phyloP scores from a whole-genome alignment of 2,329 filamentous ascomycete genomes.

The Colletotrichum eremochloae region DNA sequence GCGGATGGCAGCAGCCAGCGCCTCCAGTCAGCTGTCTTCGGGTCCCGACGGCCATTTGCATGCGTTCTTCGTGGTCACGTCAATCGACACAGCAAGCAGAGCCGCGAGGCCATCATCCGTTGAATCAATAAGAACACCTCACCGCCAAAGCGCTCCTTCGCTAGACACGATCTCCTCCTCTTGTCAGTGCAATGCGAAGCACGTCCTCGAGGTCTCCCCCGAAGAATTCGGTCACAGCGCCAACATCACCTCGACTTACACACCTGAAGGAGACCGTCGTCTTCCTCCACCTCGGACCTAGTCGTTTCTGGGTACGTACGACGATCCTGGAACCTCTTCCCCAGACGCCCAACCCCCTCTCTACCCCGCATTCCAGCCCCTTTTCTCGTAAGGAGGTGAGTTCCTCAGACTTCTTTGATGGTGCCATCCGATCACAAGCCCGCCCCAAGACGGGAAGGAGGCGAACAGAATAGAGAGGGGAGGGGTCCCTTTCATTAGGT shows the following conservation, averaged over 20 bases:
- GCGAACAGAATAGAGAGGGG: neutral
- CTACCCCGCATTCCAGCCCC: constrained; percentile 21
- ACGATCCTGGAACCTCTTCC: constrained; percentile 2
- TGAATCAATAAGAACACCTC: neutral
- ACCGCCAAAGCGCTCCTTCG: neutral
- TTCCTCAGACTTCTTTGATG: constrained; percentile 8
- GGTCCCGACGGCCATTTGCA: neutral
- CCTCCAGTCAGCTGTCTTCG: neutral
- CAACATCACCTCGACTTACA: constrained; percentile 11
- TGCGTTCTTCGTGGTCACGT: neutral
- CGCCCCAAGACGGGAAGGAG: neutral
- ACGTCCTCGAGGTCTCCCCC: neutral
- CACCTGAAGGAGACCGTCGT: neutral
- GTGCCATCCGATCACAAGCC: constrained; percentile 37
- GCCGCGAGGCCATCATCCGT: neutral
- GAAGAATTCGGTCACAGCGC: constrained; percentile 1
- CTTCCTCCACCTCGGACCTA: constrained; percentile 1
- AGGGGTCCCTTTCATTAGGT: constrained; percentile 25
- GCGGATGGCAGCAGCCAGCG: neutral
- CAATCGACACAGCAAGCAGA: neutral
- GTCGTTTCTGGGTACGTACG: constrained; percentile 13
- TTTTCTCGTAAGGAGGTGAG: constrained; percentile 15
- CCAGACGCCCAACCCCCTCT: constrained; percentile 4
- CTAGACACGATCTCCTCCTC: neutral
- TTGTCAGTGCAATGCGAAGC: neutral